Evolutionary conservation across 2,329 filamentous ascomycete genomes (phyloP).

Genomic region (Nakataea oryzae): DNA sequence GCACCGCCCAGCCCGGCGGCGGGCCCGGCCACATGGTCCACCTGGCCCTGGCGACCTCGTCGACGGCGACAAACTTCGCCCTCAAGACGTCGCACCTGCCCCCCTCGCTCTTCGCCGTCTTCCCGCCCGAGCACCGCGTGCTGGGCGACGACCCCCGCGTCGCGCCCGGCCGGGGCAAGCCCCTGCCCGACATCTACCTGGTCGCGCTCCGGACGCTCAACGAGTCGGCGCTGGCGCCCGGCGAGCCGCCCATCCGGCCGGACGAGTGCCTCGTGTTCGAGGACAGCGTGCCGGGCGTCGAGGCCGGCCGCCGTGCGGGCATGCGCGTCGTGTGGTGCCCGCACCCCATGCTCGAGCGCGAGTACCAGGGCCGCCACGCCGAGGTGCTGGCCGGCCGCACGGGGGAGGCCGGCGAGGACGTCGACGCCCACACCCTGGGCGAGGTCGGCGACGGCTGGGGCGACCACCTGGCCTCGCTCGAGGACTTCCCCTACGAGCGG

Average conservation of each 20-base stretch:
- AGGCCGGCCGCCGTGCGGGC: constrained; percentile 79
- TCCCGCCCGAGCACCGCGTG: constrained; percentile 61
- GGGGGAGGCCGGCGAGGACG: constrained; percentile 46
- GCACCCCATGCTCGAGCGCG: constrained; percentile 65
- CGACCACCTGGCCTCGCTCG: constrained; percentile 39
- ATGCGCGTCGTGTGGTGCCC: constrained; percentile 95
- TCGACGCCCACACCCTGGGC: constrained; percentile 43
- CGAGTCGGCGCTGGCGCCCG: constrained; percentile 46
- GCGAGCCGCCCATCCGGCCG: constrained; percentile 57
- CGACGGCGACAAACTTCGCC: constrained; percentile 58
- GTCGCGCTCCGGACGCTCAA: constrained; percentile 82
- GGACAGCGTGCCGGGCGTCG: constrained; percentile 86
- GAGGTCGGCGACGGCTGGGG: constrained; percentile 51
- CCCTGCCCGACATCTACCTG: constrained; percentile 87
- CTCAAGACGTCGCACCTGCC: constrained; percentile 61
- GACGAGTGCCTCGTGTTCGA: constrained; percentile 95
- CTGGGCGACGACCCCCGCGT: constrained; percentile 81
- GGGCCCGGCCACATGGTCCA: constrained; percentile 40
- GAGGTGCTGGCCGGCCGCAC: constrained; percentile 77
- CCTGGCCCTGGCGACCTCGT: constrained; percentile 80
- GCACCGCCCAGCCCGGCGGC: constrained; percentile 21
- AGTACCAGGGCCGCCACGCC: constrained; percentile 66
- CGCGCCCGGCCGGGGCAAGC: constrained; percentile 73
- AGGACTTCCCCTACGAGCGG: constrained; percentile 45
- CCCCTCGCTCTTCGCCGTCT: constrained; percentile 48